A percentile compares a stretch with the other conserved stretches of the same genome.
Conservation (phyloP, 2,329 filamentous ascomycete species). For the Apiospora pterosperma region DNA sequence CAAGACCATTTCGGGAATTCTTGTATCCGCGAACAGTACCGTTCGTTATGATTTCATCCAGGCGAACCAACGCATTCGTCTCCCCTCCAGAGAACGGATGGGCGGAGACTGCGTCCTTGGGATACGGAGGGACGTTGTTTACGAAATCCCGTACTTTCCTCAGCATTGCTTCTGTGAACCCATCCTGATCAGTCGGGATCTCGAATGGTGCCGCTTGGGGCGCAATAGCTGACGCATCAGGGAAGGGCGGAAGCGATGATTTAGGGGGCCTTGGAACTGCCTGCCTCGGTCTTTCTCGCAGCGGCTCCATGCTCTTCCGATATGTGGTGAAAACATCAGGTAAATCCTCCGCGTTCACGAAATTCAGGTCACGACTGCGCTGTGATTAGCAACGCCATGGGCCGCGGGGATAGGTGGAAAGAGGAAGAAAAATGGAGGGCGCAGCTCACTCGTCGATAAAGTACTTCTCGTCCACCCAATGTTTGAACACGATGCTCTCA, state of each 20-base stretch:
- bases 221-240: conserved; percentile 47
- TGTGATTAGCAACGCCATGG: conserved; percentile 14
- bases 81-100: conserved; percentile 71
- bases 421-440: neutral
- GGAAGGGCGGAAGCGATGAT: conserved; percentile 53
- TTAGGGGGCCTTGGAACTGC: conserved; percentile 50
- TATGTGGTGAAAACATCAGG: conserved; percentile 76
- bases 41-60: conserved; percentile 47
- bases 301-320: conserved; percentile 68
- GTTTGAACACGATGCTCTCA: conserved; percentile 55
- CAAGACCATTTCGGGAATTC: conserved; percentile 65
- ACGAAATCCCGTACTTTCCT: conserved; percentile 55
- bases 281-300: conserved; percentile 61
- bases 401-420: neutral
- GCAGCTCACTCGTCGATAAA: conserved; percentile 70
- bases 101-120: conserved; percentile 51
- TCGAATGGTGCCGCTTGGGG: conserved; percentile 59
- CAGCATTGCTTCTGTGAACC: conserved; percentile 50
- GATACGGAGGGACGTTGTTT: conserved; percentile 47
- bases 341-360: conserved; percentile 54
- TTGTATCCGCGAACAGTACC: conserved; percentile 65
- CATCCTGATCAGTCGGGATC: conserved; percentile 54
- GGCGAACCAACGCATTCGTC: conserved; percentile 52
- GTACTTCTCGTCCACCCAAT: conserved; percentile 75
- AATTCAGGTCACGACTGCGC: conserved; percentile 61